Evolutionary conservation across 148 eudicot genomes (phyloP).

Genomic region (Simmondsia chinensis): DNA sequence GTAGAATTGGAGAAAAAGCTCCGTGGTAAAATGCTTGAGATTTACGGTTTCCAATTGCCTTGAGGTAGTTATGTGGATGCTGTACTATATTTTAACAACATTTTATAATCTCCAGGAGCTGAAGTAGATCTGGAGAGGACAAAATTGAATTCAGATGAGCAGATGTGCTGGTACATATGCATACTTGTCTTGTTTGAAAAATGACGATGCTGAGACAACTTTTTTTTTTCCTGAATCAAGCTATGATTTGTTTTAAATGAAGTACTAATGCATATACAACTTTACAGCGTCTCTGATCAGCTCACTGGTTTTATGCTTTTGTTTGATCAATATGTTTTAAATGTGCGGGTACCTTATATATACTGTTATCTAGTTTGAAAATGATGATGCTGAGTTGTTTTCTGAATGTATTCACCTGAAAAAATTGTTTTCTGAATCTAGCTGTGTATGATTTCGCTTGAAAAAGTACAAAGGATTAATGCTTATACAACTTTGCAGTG

Average conservation of each 20-base stretch:
- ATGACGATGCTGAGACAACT: background rate
- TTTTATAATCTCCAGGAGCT: constrained; percentile 42
- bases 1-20: constrained; percentile 80
- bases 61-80: background rate
- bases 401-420: too few species aligned
- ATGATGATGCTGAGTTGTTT: too few species aligned
- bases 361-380: too few species aligned
- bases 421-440: background rate
- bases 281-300: too few species aligned
- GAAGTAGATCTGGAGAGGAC: constrained; percentile 73
- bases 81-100: constrained; percentile 4
- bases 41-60: constrained; percentile 2
- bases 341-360: too few species aligned
- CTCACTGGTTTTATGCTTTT: too few species aligned
- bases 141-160: constrained; percentile 93
- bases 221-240: too few species aligned
- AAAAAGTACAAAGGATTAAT: too few species aligned
- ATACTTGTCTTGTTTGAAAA: constrained; percentile 3
- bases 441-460: background rate
- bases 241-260: too few species aligned
- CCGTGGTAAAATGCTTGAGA: constrained; percentile 37
- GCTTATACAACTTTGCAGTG: too few species aligned
- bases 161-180: constrained; percentile 80
- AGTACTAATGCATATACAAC: too few species aligned
- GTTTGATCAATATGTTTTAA: too few species aligned